These are phyloP conservation scores for Inga laurina DNA, from an alignment of 306 rosid species.

Conservation along the genomic window DNA sequence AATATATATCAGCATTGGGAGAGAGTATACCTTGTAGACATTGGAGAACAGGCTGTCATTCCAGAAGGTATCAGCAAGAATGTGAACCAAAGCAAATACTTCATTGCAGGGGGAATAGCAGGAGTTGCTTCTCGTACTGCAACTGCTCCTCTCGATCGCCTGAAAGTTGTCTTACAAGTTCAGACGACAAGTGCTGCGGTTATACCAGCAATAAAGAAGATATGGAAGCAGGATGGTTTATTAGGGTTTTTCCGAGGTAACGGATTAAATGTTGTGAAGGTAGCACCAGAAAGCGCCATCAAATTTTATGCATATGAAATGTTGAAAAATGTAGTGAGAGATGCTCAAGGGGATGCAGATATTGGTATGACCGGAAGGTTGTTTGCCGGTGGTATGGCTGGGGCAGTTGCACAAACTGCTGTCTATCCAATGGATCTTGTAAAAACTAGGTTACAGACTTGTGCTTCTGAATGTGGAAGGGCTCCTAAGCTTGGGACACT, in stretches of 20 bases:
- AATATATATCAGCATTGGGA: constrained; percentile 60
- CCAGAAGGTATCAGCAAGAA: constrained; percentile 65
- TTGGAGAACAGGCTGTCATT: constrained; percentile 62
- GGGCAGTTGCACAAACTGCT: constrained; percentile 55
- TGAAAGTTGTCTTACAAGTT: constrained; percentile 54
- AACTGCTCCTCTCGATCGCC: constrained; percentile 65
- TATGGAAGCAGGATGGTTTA: constrained; percentile 54
- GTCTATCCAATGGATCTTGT: constrained; percentile 56
- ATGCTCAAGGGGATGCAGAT: constrained; percentile 35
- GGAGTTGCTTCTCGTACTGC: constrained; percentile 65
- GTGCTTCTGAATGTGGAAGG: constrained; percentile 50
- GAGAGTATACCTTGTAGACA: constrained; percentile 58
- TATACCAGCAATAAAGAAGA: constrained; percentile 52
- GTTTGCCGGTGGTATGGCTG: constrained; percentile 60
- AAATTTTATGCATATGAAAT: constrained; percentile 56
- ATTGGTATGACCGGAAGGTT: constrained; percentile 51
- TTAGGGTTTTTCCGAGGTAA: constrained; percentile 61
- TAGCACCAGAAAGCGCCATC: constrained; percentile 59
- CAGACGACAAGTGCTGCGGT: constrained; percentile 50
- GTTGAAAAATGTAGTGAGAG: constrained; percentile 48
- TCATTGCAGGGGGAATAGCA: constrained; percentile 57
- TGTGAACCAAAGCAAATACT: constrained; percentile 47
- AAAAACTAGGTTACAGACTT: constrained; percentile 60
- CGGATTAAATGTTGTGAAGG: constrained; percentile 61
- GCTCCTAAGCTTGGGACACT: constrained; percentile 45